Conservation (phyloP, 208 protist species). For the Naegleria fowleri region DNA sequence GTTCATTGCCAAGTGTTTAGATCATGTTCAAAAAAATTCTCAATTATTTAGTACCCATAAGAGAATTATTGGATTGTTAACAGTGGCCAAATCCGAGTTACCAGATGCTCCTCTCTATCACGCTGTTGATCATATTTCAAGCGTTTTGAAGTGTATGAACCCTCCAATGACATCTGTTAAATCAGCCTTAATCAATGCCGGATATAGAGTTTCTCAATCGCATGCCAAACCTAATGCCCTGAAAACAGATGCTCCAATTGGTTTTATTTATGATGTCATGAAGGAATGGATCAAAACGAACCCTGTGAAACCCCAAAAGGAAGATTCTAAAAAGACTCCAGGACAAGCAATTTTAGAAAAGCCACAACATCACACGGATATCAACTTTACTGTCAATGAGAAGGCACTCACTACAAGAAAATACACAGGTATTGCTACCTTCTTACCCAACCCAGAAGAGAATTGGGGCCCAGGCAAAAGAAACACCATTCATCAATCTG, state of each 20-base stretch:
- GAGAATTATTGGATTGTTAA: slow-evolving; percentile 72
- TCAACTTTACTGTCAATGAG: background rate
- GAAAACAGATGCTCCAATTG: slow-evolving; percentile 55
- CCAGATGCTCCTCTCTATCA: slow-evolving; percentile 74
- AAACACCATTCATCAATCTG: background rate
- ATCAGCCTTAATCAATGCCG: slow-evolving; percentile 62
- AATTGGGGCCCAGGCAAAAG: slow-evolving; percentile 37
- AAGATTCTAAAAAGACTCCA: background rate
- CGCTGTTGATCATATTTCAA: slow-evolving; percentile 59
- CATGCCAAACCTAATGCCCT: slow-evolving; percentile 73
- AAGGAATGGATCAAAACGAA: background rate
- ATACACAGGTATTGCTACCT: background rate
- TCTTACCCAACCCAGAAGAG: slow-evolving; percentile 31
- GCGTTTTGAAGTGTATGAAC: slow-evolving; percentile 54
- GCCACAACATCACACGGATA: background rate
- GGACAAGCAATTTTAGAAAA: background rate
- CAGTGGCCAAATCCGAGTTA: slow-evolving; percentile 70
- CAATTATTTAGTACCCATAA: slow-evolving; percentile 55
- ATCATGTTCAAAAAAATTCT: slow-evolving; percentile 59
- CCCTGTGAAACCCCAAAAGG: background rate
- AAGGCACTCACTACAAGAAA: background rate
- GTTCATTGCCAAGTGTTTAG: slow-evolving; percentile 65
- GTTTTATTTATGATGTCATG: slow-evolving; percentile 26
- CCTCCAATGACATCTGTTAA: slow-evolving; percentile 65
- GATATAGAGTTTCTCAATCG: slow-evolving; percentile 77